Conservation (phyloP, 1,284 basidiomycete species). For the Cutaneotrichosporon daszewskae region DNA sequence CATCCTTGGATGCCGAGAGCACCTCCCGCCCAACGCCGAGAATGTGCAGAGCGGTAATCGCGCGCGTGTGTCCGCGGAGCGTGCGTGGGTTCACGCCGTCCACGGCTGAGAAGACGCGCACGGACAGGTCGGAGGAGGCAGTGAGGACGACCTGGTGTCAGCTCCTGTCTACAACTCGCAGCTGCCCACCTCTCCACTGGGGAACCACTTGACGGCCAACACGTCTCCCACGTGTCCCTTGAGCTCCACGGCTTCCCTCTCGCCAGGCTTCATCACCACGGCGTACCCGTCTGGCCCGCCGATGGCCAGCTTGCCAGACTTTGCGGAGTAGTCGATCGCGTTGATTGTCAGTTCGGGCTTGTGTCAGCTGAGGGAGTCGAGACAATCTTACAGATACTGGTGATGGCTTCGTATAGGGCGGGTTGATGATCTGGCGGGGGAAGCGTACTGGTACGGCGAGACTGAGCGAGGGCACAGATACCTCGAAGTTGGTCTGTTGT, state of each 20-base stretch:
- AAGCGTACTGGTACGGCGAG: conserved; percentile 32
- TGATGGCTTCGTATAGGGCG: conserved; percentile 30
- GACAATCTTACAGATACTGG: conserved; percentile 23
- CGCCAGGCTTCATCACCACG: conserved; percentile 28
- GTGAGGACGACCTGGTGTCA: conserved; percentile 47
- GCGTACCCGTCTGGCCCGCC: conserved; percentile 47
- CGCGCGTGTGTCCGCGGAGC: conserved; percentile 63
- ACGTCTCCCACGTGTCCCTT: conserved; percentile 50
- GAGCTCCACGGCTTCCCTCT: conserved; percentile 23
- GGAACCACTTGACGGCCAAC: conserved; percentile 42
- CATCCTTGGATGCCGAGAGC: conserved; percentile 58
- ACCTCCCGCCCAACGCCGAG: conserved; percentile 61
- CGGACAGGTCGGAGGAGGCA: conserved; percentile 44
- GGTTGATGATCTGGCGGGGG: conserved; percentile 37
- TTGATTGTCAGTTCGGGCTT: conserved; percentile 37
- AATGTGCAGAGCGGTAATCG: conserved; percentile 55
- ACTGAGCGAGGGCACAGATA: conserved; percentile 27
- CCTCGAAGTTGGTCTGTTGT: conserved; percentile 31
- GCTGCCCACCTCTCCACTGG: conserved; percentile 31
- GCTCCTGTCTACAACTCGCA: neutral
- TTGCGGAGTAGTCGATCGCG: conserved; percentile 35
- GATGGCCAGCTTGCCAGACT: conserved; percentile 33
- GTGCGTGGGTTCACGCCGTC: conserved; percentile 52
- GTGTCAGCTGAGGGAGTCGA: conserved; percentile 2
- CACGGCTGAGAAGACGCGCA: conserved; percentile 44